These are phyloP conservation scores for Miscanthus sacchariflorus DNA, from an alignment of 202 grass and related monocot species.

Conservation along the genomic window DNA sequence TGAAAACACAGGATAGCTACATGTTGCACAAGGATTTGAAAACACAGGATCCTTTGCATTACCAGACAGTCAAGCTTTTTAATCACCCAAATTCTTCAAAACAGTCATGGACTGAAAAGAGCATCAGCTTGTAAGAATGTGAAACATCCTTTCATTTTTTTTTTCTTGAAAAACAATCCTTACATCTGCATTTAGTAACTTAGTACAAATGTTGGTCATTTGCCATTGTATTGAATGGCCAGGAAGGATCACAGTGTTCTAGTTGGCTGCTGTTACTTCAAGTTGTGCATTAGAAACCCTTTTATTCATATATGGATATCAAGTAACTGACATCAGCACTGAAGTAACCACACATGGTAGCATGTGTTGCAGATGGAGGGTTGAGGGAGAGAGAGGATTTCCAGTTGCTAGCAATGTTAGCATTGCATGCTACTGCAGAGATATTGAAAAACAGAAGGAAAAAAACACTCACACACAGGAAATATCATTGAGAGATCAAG, in stretches of 20 bases:
- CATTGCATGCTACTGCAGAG: neutral
- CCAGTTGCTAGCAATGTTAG: neutral
- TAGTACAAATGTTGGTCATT: neutral
- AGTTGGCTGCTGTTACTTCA: neutral
- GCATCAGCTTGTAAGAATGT: neutral
- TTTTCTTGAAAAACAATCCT: too few relatives aligned
- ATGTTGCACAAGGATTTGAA: neutral
- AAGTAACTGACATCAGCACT: neutral
- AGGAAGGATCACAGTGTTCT: neutral
- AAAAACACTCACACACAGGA: neutral
- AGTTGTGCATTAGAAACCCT: neutral
- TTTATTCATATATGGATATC: constrained; percentile 1
- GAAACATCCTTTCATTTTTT: neutral
- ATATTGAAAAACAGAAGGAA: neutral
- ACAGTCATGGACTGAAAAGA: constrained; percentile 29
- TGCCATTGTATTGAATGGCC: neutral
- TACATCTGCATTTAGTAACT: neutral
- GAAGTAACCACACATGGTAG: neutral
- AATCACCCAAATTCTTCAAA: neutral
- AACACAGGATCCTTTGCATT: too few relatives aligned
- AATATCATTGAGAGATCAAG: neutral
- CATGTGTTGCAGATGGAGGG: neutral
- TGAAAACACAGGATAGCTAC: neutral
- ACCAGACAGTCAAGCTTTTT: too few relatives aligned
- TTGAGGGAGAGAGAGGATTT: neutral